Base-by-base conservation (phyloP, 371 early-diverging fungal genomes). In the Coemansia sp. region DNA sequence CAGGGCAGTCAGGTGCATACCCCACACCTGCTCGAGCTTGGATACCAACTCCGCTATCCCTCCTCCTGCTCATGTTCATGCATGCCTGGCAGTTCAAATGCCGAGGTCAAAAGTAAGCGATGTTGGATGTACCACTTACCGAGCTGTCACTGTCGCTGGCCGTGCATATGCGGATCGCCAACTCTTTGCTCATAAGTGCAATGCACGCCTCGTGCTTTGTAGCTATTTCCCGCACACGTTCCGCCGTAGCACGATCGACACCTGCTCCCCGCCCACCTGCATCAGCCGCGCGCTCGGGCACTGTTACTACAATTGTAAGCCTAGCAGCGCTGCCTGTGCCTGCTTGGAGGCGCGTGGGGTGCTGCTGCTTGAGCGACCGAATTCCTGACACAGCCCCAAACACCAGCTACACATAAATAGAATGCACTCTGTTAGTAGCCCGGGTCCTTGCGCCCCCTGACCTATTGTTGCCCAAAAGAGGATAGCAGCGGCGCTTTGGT, bases 341-440 rank as follows among this genome's bases (percentile, higher is more conserved):
- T 11, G 55, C 33, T 8, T 18, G 54, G 40, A 72, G 12, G 7
- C 53, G 60, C 42, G n/a, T 54, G 16, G 59, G 28, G 18, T 72
- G 37, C 56, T 65, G 68, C 63, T 77, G 78, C 40, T 51, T 68
- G 20, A 77, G 50, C 54, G 78, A 77, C 42, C 78, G 73, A 44
- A 77, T 77, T 23, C 69, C 65, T 8, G 71, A 72, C 4, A 73
- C 64, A 25, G 68, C 62, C 8, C 65, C 69, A 12, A 77, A 65
- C 21, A 77, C 52, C 44, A 74, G 23, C 78, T 77, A 77, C 40
- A 72, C 18, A 54, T 16, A 62, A 21, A 59, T n/a, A 47, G 23
- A 50, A 52, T 14, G 23, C 44, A 18, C 52, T 14, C 9, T 21
- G 40, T 59, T 59, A 26, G 40, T 11, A 9, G 18, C 16, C 14